Base-by-base conservation (phyloP, 202 grass and related monocot species). In the Eragrostis tef region DNA sequence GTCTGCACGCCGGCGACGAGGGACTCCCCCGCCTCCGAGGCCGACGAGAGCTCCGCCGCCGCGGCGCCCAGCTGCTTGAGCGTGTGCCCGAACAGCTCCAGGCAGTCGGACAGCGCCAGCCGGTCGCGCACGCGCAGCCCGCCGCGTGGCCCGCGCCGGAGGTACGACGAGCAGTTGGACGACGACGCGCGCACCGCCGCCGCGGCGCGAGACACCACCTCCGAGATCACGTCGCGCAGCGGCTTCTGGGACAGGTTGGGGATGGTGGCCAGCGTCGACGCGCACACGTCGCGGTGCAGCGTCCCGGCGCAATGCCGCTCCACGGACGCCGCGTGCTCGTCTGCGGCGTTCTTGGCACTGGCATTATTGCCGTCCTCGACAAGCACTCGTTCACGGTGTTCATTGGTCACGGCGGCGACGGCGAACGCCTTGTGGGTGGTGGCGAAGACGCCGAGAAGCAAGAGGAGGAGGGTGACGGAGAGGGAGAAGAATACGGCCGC, bases 31-130 rank as follows among this genome's bases (percentile, higher is more conserved):
- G 25, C 69, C n/a, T n/a, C n/a, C n/a, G n/a, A n/a, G n/a, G n/a
- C n/a, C n/a, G n/a, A n/a, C n/a, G n/a, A n/a, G n/a, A n/a, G n/a
- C n/a, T n/a, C 92, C 1, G 71, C 82, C 9, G 53, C 64, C n/a
- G 94, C 94, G 2, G 84, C 57, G 31, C 26, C 50, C 4, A 98
- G 92, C 85, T 91, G 92, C 19, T 21, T 47, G 19, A 91, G 76
- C 6, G 94, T 89, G 77, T 86, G 88, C 25, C 56, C 84, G 64
- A 94, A 83, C 64, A 98, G 81, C 64, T 94, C 94, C 71, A 86
- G 84, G 82, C 94, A 98, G 88, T 98, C 92, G 36, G 86, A 0
- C 15, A 98, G 86, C 3, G 92, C 90, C 27, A 94, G 90, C 6
- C 75, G 83, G 81, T 94, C 75, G 46, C 85, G 89, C 60, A 67